Evolutionary conservation across 208 protist species (phyloP).

Genomic region (Entamoeba invadens): DNA sequence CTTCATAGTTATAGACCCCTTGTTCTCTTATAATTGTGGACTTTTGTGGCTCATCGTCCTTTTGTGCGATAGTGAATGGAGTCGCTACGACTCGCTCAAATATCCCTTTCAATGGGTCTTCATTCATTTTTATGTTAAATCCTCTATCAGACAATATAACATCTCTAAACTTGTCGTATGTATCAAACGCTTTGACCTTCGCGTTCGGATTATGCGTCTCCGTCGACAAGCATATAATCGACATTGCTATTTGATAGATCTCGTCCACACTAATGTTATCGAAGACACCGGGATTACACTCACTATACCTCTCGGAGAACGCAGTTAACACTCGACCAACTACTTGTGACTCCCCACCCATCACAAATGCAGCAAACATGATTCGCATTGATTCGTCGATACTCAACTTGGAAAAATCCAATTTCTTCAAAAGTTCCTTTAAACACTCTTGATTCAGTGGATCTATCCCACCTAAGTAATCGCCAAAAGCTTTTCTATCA

Average conservation of each 20-base stretch:
- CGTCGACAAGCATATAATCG: not conserved
- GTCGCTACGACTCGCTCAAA: not conserved
- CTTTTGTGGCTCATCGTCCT: not conserved
- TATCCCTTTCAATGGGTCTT: not conserved
- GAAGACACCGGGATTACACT: not conserved
- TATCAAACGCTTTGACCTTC: not conserved
- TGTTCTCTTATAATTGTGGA: not conserved
- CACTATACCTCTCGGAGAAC: not conserved
- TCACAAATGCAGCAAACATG: not conserved
- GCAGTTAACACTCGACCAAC: not conserved
- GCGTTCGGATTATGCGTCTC: not conserved
- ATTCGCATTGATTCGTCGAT: not conserved
- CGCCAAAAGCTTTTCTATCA: not conserved
- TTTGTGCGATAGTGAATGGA: not conserved
- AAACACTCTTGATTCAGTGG: not conserved
- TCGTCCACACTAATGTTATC: not conserved
- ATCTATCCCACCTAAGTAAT: not conserved
- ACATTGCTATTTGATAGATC: not conserved
- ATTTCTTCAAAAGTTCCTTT: not conserved
- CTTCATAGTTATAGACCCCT: not conserved
- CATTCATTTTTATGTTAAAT: not conserved
- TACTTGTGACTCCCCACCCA: not conserved
- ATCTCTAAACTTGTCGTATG: not conserved
- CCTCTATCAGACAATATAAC: not conserved
- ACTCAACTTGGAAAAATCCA: not conserved